phyloP scores from a whole-genome alignment of 805 yeast genomes.

The Kodamaea jinghongensis region DNA sequence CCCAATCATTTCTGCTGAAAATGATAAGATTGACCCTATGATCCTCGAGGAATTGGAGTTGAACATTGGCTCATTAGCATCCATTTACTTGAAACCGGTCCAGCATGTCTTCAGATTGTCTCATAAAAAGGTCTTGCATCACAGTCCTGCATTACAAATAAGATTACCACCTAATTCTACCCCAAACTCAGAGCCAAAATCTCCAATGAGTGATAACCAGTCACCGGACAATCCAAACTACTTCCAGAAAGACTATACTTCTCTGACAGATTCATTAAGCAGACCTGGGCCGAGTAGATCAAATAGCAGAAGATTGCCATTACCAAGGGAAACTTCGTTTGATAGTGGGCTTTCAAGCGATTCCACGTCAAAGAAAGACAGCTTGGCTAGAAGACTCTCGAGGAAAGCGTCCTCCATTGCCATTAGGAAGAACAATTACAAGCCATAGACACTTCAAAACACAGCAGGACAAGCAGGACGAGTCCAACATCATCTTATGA shows the following conservation, averaged over 20 bases:
- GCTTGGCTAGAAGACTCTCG: slow-evolving; percentile 31
- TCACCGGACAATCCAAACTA: background rate
- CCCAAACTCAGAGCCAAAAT: background rate
- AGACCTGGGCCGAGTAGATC: slow-evolving; percentile 7
- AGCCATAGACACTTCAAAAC: too few relatives aligned
- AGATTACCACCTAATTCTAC: slow-evolving; percentile 13
- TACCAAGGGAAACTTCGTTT: slow-evolving; percentile 19
- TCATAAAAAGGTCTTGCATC: slow-evolving; percentile 47
- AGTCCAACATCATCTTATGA: too few relatives aligned
- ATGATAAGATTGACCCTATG: slow-evolving; percentile 65
- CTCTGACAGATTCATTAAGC: slow-evolving; percentile 6
- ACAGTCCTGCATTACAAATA: slow-evolving; percentile 43
- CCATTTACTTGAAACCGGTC: slow-evolving; percentile 81
- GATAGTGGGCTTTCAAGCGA: slow-evolving; percentile 20
- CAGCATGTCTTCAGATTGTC: slow-evolving; percentile 72
- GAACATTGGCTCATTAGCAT: slow-evolving; percentile 77
- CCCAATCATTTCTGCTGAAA: slow-evolving; percentile 65
- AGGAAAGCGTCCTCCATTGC: slow-evolving; percentile 34
- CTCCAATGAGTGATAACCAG: background rate
- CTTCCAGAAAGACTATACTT: slow-evolving; percentile 2
- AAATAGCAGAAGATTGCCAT: slow-evolving; percentile 8
- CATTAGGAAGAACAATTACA: slow-evolving; percentile 15
- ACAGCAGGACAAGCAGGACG: too few relatives aligned
- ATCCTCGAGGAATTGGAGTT: slow-evolving; percentile 79
- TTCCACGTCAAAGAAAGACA: slow-evolving; percentile 17